Base-by-base conservation (phyloP, 768 basidiomycete genomes). In the Amanita pseudoporphyria region DNA sequence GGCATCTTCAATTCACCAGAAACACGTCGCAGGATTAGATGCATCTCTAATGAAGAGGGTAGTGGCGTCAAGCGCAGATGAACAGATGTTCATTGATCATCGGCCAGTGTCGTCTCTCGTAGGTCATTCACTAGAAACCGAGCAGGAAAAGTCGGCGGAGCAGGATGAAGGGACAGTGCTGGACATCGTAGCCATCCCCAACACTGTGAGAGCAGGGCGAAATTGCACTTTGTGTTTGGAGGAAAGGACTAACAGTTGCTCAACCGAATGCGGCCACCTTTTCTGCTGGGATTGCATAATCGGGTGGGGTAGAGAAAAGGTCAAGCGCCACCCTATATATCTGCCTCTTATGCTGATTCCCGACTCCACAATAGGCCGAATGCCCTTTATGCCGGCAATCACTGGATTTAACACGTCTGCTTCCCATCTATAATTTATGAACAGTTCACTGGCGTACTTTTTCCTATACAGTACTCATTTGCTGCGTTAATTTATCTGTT, bases 231-330 rank as follows among this genome's bases (percentile, higher is more conserved):
- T 93, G 22, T 93, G 90, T 58, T 65, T 93, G 45, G 90, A 92
- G 57, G 87, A 90, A 62, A 74, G 90, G 56, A 88, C 85, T 0
- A 78, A 82, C 51, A 89, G 80, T 56, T 83, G 82, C 60, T 79
- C 83, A 24, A 93, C 90, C 0, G 90, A 92, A 62, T 93, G 90
- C 55, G 90, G 90, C 0, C 90, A 93, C 63, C 59, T 93, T 40
- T 93, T 92, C 61, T 91, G 89, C 56, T 93, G 90, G 90, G 80
- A 73, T 56, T 93, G 90, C 57, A 87, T 93, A 35, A 79, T 87
- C 38, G 86, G 82, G 9, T 93, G 90, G 90, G 88, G 85, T 12
- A 71, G 84, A 61, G 90, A 93, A 63, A 93, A 90, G 78, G 85
- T 84, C 49, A 45, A 66, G 13, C 32, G 13, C 14, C 37, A 45